These are phyloP conservation scores for Trichoderma guizhouense DNA, from an alignment of 2,329 filamentous ascomycete species.

Conservation along the genomic window DNA sequence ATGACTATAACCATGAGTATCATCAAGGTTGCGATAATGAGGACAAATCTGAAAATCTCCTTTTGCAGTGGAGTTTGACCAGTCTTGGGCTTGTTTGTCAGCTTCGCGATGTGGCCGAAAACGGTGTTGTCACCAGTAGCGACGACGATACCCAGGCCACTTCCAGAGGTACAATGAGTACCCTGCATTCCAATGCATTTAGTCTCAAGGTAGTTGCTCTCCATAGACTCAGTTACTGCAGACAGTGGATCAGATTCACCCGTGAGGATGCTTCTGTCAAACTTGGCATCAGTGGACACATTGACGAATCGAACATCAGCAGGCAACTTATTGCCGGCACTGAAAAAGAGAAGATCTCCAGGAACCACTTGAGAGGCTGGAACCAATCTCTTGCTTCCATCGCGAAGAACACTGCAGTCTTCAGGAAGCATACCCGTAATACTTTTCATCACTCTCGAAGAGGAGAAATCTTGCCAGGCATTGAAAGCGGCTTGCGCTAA, in stretches of 20 bases:
- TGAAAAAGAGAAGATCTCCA: background rate
- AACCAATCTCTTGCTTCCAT: background rate
- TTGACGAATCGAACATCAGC: background rate
- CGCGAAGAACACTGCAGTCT: background rate
- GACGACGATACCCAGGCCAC: background rate
- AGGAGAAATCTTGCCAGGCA: background rate
- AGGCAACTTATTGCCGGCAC: background rate
- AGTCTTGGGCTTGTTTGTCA: background rate
- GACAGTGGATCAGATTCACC: background rate
- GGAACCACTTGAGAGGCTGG: background rate
- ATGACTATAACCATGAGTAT: background rate
- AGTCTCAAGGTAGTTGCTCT: background rate
- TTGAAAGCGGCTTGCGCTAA: background rate
- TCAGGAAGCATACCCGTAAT: background rate
- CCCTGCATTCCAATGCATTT: background rate
- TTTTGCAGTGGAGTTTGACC: background rate
- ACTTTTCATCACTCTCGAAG: background rate
- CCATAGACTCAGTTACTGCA: background rate
- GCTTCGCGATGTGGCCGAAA: background rate
- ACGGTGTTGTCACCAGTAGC: background rate
- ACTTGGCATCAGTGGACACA: background rate
- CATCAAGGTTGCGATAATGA: background rate
- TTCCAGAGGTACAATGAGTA: background rate
- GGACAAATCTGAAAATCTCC: background rate
- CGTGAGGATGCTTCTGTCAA: background rate